phyloP scores from a whole-genome alignment of 257 asterid species.

The Phtheirospermum japonicum region DNA sequence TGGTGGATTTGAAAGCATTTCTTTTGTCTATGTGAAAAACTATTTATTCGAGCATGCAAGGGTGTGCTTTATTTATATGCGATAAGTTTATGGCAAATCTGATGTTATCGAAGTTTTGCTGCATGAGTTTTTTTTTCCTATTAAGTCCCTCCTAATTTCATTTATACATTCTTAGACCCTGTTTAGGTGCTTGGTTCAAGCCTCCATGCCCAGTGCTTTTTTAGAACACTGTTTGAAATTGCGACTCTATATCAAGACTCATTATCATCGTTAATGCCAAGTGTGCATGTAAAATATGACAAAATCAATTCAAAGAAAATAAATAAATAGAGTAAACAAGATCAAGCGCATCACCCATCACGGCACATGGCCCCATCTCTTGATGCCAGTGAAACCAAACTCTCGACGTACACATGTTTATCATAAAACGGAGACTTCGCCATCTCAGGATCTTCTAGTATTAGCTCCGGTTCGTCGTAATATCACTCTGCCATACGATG shows the following conservation, averaged over 20 bases:
- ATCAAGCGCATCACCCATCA: too few species aligned
- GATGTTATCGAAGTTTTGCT: background rate
- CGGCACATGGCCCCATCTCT: background rate
- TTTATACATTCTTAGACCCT: too few species aligned
- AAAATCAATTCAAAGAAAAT: too few species aligned
- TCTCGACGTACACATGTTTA: background rate
- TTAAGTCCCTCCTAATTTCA: too few species aligned
- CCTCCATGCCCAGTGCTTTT: too few species aligned
- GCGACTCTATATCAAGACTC: too few species aligned
- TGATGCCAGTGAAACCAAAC: background rate
- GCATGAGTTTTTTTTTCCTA: background rate
- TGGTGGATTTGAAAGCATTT: constrained; percentile 23
- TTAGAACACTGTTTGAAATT: too few species aligned
- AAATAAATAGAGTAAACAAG: too few species aligned
- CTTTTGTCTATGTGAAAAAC: constrained; percentile 2
- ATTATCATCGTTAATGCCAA: too few species aligned
- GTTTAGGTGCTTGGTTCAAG: too few species aligned
- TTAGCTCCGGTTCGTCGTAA: background rate
- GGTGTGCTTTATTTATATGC: background rate
- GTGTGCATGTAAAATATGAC: too few species aligned
- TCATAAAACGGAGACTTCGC: background rate
- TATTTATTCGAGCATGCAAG: background rate
- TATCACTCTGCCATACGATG: background rate
- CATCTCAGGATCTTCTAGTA: background rate
- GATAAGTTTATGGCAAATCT: background rate